These are phyloP conservation scores for Agaricus blazei DNA, from an alignment of 768 basidiomycete species.

Conservation along the genomic window DNA sequence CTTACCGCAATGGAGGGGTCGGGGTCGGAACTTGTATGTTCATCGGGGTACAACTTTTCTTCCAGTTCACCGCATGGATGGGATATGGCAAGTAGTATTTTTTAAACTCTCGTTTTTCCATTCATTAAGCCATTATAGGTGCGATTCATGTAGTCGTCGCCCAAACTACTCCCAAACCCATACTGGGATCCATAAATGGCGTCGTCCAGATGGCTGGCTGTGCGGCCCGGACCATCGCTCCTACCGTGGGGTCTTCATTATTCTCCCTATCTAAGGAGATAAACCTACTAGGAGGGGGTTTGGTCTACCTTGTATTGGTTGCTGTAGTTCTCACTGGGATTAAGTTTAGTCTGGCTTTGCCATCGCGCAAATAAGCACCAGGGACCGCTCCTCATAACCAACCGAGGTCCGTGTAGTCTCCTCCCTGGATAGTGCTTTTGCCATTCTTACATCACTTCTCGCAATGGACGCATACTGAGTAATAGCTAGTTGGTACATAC, in stretches of 20 bases:
- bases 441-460: no score
- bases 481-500: no score
- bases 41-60: slow-evolving; percentile 28
- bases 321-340: slow-evolving; percentile 22
- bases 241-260: slow-evolving; percentile 50
- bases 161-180: slow-evolving; percentile 31
- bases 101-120: not conserved
- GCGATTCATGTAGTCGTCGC: slow-evolving; percentile 40
- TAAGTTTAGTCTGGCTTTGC: not conserved
- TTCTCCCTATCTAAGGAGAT: slow-evolving; percentile 47
- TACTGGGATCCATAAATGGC: slow-evolving; percentile 51
- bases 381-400: no score
- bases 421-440: no score
- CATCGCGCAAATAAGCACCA: not conserved
- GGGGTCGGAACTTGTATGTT: slow-evolving; percentile 23
- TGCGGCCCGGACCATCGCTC: slow-evolving; percentile 45
- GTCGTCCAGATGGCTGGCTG: slow-evolving; percentile 50
- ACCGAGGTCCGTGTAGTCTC: no score
- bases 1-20: slow-evolving; percentile 26
- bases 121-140: slow-evolving; percentile 26
- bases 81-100: slow-evolving; percentile 29
- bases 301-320: slow-evolving; percentile 34
- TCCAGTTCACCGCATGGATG: slow-evolving; percentile 22
- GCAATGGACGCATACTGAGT: no score
- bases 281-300: slow-evolving; percentile 39